phyloP scores from a whole-genome alignment of 2,329 filamentous ascomycete species.

The Exophiala spinifera region DNA sequence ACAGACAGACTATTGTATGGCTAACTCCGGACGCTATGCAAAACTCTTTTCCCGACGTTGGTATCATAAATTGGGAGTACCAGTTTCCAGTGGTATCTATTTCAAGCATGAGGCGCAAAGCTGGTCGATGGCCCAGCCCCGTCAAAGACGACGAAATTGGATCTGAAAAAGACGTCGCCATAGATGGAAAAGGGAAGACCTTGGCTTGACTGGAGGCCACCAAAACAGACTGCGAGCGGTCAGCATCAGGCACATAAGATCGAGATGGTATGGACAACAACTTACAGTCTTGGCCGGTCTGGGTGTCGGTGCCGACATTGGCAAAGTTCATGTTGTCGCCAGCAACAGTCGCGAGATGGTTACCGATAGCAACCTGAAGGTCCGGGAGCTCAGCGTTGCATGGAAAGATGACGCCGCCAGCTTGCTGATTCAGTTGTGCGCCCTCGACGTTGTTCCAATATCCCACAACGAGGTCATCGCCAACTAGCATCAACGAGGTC shows the following conservation, averaged over 20 bases:
- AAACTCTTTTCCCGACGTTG: neutral
- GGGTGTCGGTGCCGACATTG: constrained; percentile 45
- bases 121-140: constrained; percentile 52
- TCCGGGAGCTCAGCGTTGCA: constrained; percentile 55
- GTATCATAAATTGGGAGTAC: neutral
- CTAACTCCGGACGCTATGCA: neutral
- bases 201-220: constrained; percentile 58
- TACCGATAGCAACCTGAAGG: constrained; percentile 54
- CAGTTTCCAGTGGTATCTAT: neutral
- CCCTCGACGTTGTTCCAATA: constrained; percentile 60
- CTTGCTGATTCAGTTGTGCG: constrained; percentile 45
- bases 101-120: constrained; percentile 45
- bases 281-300: constrained; percentile 41
- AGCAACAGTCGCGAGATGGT: constrained; percentile 51
- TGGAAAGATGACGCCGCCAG: constrained; percentile 56
- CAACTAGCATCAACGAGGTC: constrained; percentile 63
- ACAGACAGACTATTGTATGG: neutral
- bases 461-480: constrained; percentile 52
- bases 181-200: constrained; percentile 56
- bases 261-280: constrained; percentile 9
- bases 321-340: constrained; percentile 58
- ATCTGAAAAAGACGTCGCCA: constrained; percentile 61
- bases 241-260: constrained; percentile 9
- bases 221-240: constrained; percentile 50
- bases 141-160: constrained; percentile 60